Evolutionary conservation across 2,329 filamentous ascomycete genomes (phyloP).

Genomic region (Pseudogymnoascus sp.): DNA sequence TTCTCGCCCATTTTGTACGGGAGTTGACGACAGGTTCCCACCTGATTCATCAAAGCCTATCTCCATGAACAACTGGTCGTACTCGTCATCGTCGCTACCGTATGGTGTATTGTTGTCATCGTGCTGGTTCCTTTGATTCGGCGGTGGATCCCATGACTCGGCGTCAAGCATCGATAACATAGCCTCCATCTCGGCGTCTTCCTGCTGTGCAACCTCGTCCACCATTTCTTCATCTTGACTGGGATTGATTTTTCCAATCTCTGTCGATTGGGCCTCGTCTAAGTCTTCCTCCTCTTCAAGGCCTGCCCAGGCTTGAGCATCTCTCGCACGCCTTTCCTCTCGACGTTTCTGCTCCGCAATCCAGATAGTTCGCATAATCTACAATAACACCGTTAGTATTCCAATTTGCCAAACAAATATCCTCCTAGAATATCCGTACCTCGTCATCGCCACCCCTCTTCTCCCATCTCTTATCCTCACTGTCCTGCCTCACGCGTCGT

Average conservation of each 20-base stretch:
- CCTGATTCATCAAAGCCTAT: conserved; percentile 44
- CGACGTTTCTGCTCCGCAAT: conserved; percentile 33
- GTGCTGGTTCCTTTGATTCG: background rate
- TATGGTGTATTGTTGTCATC: conserved; percentile 19
- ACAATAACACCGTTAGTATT: conserved; percentile 1
- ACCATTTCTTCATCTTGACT: conserved; percentile 37
- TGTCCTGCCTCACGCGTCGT: conserved; percentile 55
- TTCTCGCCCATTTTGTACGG: conserved; percentile 22
- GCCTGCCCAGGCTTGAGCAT: conserved; percentile 24
- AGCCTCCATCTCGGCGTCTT: conserved; percentile 53
- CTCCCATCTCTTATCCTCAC: conserved; percentile 55
- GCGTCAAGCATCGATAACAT: conserved; percentile 43
- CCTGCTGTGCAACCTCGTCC: conserved; percentile 45
- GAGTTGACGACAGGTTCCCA: conserved; percentile 22
- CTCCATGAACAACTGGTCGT: conserved; percentile 61
- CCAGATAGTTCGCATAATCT: conserved; percentile 36
- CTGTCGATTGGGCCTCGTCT: conserved; percentile 15
- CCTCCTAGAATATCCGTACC: conserved; percentile 29
- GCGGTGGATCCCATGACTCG: conserved; percentile 5
- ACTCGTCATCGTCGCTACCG: conserved; percentile 51
- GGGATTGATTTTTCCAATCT: conserved; percentile 8
- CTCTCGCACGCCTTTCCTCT: conserved; percentile 28
- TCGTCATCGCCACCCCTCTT: conserved; percentile 58
- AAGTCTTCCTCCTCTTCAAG: conserved; percentile 25
- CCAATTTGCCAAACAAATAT: background rate